These are phyloP conservation scores for Parastagonospora avenae DNA, from an alignment of 2,329 filamentous ascomycete genomes.

Conservation along the genomic window DNA sequence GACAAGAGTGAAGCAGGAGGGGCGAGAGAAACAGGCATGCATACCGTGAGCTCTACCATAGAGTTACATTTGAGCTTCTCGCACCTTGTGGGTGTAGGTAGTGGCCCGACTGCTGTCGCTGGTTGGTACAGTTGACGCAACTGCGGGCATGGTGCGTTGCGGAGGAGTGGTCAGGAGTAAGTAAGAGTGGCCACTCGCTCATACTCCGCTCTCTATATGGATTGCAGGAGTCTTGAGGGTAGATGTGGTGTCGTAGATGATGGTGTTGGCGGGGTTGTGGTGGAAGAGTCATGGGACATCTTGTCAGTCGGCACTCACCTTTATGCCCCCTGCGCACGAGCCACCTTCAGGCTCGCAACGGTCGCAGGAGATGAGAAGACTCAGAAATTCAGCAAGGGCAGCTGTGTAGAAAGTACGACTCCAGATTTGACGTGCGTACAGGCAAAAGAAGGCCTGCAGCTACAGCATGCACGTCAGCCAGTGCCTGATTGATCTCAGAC, in stretches of 20 bases:
- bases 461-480: background rate
- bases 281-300: background rate
- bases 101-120: background rate
- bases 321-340: background rate
- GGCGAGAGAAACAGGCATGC: too few species aligned
- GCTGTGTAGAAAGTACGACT: background rate
- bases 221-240: background rate
- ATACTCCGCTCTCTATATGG: background rate
- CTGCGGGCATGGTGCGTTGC: background rate
- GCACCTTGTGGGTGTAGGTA: background rate
- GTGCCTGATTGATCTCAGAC: background rate
- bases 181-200: background rate
- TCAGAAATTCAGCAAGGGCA: background rate
- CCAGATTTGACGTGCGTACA: background rate
- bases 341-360: background rate
- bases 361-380: background rate
- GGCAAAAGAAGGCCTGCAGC: background rate
- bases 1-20: too few species aligned
- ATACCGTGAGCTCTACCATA: too few species aligned
- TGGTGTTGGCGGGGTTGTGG: background rate
- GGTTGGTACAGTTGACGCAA: background rate
- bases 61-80: background rate
- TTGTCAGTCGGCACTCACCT: background rate
- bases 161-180: background rate
- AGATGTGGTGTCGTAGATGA: background rate